Base-by-base conservation (phyloP, 345 rosid species). In the Sonneratia caseolaris region DNA sequence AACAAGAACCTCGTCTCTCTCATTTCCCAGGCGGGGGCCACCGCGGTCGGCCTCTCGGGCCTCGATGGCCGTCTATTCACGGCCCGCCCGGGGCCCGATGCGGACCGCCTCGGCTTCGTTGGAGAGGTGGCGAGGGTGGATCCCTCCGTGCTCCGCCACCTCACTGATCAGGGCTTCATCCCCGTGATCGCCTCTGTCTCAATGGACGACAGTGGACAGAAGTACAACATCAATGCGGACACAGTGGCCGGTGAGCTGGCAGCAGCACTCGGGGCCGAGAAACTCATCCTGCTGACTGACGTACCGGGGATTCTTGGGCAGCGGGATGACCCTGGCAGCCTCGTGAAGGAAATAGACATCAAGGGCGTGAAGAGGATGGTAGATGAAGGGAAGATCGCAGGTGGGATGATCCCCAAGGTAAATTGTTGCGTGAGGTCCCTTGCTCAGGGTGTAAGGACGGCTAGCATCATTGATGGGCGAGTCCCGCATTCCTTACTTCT, bases 341-440 rank as follows among this genome's bases (percentile, higher is more conserved):
- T 94, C 82, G 92, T 91, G 76, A 91, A 82, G 84, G 95, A 91
- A 80, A 87, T 88, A 37, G 89, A 94, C 66, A 91, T 94, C 45
- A 88, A 87, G 66, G 98, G 96, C 24, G 87, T 91, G 74, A 88
- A 82, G 88, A 88, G 77, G 82, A 86, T 94, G 96, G 85, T 87
- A 14, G 86, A 74, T 37, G 91, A 85, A 13, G 90, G 91, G 71
- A 89, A 84, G 64, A 87, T 94, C 37, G 95, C 78, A 0, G 98
- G 98, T 16, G 98, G 97, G 37, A 94, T 89, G 98, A 94, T 91
- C 43, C 98, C 98, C 0, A 94, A 91, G 72, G 98, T 94, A 21
- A 88, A 81, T 75, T 93, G 98, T 59, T 93, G 98, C 4, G 86
- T 93, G 22, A 77, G 95, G 40, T 91, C 98, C 0, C 75, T 93